Base-by-base conservation (phyloP, 352 stramenopile genomes). In the Poterioochromonas sp. region DNA sequence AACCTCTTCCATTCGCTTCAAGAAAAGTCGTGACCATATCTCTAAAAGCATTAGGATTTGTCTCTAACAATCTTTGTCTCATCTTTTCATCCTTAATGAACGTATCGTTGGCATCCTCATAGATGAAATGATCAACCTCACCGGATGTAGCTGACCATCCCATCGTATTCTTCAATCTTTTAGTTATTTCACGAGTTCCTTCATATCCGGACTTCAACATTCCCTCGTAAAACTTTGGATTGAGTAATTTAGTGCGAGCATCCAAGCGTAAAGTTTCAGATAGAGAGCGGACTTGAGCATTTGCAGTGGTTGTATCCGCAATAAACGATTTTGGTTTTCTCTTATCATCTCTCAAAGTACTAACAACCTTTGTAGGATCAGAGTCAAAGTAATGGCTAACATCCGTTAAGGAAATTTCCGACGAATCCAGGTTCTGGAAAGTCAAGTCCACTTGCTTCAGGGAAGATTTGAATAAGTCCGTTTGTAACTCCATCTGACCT, bases 51-150 rank as follows among this genome's bases (percentile, higher is more conserved):
- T 92, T 92, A 41, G 88, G 88, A 84, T 93, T 92, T 39, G 87
- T 91, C 58, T 93, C 83, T 58, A 92, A 83, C 58, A 93, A 82
- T 44, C 87, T 83, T 69, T 91, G 77, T 80, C 90, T 86, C 89
- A 93, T 93, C 60, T 90, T 87, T 41, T 85, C 74, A 82, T 93
- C 89, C 53, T 92, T 87, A 82, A 93, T 93, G 81, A 92, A 92
- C 29, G 86, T 84, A 83, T 85, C 83, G 82, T 93, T 93, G 41
- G 89, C 89, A 84, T 93, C 89, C 81, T 93, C 89, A 78, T 92
- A 93, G 65, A 93, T 89, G 80, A 93, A 93, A 85, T 93, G 92
- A 79, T 93, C 89, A 40, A 93, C 88, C 79, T 93, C 88, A 65
- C 88, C 88, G 69, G 88, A 87, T 51, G 89, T 93, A 29, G 89